Evolutionary conservation across 1,284 basidiomycete genomes (phyloP).

Genomic region (Melampsora larici-populina): DNA sequence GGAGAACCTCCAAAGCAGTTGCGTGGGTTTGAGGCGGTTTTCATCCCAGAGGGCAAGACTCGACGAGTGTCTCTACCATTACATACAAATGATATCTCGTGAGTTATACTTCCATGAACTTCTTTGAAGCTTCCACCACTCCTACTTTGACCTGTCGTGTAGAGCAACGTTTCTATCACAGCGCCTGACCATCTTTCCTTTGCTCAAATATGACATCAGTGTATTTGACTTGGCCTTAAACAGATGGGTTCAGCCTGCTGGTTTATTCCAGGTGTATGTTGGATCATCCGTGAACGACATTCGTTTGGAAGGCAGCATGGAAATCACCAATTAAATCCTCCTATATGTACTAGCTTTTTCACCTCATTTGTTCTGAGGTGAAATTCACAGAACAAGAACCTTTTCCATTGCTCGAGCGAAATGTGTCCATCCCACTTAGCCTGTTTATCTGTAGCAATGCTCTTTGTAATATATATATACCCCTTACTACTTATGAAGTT

Average conservation of each 20-base stretch:
- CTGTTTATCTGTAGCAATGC: no score
- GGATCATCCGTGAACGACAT: background rate
- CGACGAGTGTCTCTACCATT: constrained; percentile 45
- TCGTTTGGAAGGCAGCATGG: background rate
- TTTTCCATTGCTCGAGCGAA: no score
- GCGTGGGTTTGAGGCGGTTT: constrained; percentile 48
- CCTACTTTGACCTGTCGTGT: background rate
- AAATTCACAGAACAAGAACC: no score
- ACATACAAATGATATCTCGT: constrained; percentile 45
- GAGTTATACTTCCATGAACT: background rate
- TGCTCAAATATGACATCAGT: background rate
- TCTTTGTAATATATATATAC: no score
- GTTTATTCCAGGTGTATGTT: background rate
- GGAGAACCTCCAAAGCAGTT: constrained; percentile 46
- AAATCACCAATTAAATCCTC: background rate
- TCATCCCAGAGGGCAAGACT: constrained; percentile 45
- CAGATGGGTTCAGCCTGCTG: constrained; percentile 1
- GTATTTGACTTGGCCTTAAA: background rate
- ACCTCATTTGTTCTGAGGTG: no score
- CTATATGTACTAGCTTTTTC: no score
- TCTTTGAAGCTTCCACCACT: background rate
- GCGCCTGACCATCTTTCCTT: background rate
- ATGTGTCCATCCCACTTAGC: no score
- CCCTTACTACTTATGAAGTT: no score
- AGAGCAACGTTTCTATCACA: no score